Base-by-base conservation (phyloP, 1,139 yeast genomes). In the Scheffersomyces insectosa region DNA sequence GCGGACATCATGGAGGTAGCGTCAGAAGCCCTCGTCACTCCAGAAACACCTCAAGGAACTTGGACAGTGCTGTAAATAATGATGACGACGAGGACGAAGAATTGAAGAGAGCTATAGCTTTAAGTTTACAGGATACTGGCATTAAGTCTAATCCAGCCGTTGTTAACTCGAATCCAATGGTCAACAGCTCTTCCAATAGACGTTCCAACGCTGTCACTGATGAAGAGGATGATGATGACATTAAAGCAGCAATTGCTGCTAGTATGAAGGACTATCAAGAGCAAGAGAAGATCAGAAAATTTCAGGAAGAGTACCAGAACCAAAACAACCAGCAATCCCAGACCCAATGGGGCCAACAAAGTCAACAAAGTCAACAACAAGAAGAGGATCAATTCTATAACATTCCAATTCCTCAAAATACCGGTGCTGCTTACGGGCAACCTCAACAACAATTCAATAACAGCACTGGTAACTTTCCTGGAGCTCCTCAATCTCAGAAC, bases 241-340 rank as follows among this genome's bases (percentile, higher is more conserved):
- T 93, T 83, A 87, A 83, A 60, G 96, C 95, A 1, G 99, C 98
- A 0, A 90, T 93, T 47, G 96, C 88, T n/a, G 97, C 96, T 1
- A 88, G 96, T 64, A 73, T 93, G 50, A 75, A 77, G 45, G 97
- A 89, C 47, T 77, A 85, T 61, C 80, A 85, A 52, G 66, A 60
- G n/a, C 65, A 66, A 59, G 57, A 75, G 59, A 55, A 52, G 30
- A 34, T 50, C 4, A 47, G 39, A 34, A 38, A 43, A 28, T 47
- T 44, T 29, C 37, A 36, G 7, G 25, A 20, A 1, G 25, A 20
- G 25, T 20, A 20, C 8, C 25, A 5, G 25, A 20, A 20, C 6
- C 25, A 20, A 7, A 20, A 41, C 50, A 46, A 53, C 35, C 54
- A 43, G 39, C 54, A 33, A 29, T 15, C 39, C 5, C 48, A 36